Conservation (phyloP, 2,329 filamentous ascomycete genomes). For the Domatiomyces globalis region DNA sequence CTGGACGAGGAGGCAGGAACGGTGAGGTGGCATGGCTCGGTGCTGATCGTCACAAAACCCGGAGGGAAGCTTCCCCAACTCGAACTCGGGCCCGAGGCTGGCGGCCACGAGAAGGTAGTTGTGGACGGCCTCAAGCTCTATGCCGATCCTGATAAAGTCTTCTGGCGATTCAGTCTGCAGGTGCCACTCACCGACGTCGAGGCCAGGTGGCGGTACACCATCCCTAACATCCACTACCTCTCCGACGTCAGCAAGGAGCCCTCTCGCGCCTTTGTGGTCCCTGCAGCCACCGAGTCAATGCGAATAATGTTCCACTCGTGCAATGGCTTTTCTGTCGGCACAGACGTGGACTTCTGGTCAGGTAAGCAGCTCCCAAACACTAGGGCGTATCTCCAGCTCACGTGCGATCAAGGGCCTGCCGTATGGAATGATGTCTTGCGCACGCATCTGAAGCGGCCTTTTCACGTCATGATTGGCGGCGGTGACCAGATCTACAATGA, state of each 20-base stretch:
- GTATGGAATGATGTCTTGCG: conserved; percentile 53
- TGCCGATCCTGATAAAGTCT: conserved; percentile 44
- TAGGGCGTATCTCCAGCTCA: not conserved
- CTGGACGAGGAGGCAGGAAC: conserved; percentile 23
- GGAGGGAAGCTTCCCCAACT: conserved; percentile 51
- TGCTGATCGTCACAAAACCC: conserved; percentile 66
- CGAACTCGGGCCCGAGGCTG: conserved; percentile 32
- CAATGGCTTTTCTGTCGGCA: conserved; percentile 54
- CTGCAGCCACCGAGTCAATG: conserved; percentile 49
- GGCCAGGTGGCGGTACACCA: conserved; percentile 62
- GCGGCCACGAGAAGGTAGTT: conserved; percentile 25
- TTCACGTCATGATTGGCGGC: conserved; percentile 67
- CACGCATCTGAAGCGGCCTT: conserved; percentile 44
- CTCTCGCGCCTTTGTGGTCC: conserved; percentile 40
- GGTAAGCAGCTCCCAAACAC: conserved; percentile 5
- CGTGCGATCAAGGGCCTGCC: conserved; percentile 32
- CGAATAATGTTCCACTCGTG: conserved; percentile 57
- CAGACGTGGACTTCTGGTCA: conserved; percentile 48
- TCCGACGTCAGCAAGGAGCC: conserved; percentile 39
- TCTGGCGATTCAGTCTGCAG: conserved; percentile 45
- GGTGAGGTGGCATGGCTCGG: conserved; percentile 63
- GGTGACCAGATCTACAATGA: conserved; percentile 75
- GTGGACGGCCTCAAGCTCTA: conserved; percentile 43
- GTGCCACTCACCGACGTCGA: conserved; percentile 58
- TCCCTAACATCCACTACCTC: conserved; percentile 51